Evolutionary conservation across 2,329 filamentous ascomycete genomes (phyloP).

Genomic region (Botrytis byssoidea): DNA sequence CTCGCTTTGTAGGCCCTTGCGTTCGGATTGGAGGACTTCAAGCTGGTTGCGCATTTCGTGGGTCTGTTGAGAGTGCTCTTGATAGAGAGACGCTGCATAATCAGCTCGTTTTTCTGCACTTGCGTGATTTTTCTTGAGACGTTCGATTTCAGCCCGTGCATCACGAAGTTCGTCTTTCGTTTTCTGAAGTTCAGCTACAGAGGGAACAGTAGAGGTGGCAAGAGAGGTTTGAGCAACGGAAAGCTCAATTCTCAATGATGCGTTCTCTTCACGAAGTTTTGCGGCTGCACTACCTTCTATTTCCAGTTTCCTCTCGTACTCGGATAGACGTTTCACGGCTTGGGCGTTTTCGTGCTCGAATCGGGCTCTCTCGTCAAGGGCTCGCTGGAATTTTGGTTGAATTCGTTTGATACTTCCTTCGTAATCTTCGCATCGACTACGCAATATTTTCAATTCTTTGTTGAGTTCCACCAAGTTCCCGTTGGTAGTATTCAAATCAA

Average conservation of each 20-base stretch:
- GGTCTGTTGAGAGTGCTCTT: slow-evolving; percentile 32
- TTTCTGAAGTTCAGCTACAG: slow-evolving; percentile 43
- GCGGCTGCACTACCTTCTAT: slow-evolving; percentile 25
- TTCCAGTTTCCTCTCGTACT: slow-evolving; percentile 29
- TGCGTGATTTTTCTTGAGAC: slow-evolving; percentile 26
- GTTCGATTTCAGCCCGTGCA: slow-evolving; percentile 28
- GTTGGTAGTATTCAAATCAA: slow-evolving; percentile 21
- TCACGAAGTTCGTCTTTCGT: slow-evolving; percentile 41
- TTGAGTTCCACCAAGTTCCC: slow-evolving; percentile 43
- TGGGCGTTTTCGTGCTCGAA: slow-evolving; percentile 44
- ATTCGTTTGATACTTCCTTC: slow-evolving; percentile 47
- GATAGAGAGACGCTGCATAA: slow-evolving; percentile 36
- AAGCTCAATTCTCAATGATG: slow-evolving; percentile 34
- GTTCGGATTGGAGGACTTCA: slow-evolving; percentile 25
- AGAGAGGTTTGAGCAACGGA: slow-evolving; percentile 25
- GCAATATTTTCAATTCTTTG: slow-evolving; percentile 45
- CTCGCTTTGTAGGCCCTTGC: slow-evolving; percentile 26
- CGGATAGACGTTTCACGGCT: slow-evolving; percentile 21
- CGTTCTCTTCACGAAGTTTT: slow-evolving; percentile 34
- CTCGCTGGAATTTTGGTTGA: slow-evolving; percentile 49
- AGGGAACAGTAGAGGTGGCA: slow-evolving; percentile 40
- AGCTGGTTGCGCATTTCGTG: slow-evolving; percentile 28
- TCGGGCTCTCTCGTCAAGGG: slow-evolving; percentile 53
- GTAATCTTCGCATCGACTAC: slow-evolving; percentile 48
- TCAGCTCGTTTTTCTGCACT: slow-evolving; percentile 33